Percentiles rank a stretch among this genome's conserved stretches.
Evolutionary conservation across 2,329 filamentous ascomycete species (phyloP).

Genomic region (Penicillium sp.): DNA sequence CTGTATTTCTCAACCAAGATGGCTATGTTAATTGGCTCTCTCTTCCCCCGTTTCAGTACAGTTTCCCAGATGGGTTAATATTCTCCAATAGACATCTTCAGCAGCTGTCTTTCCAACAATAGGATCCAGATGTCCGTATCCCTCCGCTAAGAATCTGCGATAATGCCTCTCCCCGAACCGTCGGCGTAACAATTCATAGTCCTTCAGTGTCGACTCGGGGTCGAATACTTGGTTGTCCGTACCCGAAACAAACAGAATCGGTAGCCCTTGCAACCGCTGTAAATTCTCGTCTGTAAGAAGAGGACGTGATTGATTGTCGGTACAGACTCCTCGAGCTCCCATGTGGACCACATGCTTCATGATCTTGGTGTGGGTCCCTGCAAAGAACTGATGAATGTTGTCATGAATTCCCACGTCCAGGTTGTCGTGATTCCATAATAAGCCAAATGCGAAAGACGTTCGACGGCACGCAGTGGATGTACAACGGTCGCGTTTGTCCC

Average conservation of each 20-base stretch:
- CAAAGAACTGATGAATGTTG: neutral
- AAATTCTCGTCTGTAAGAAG: constrained; percentile 15
- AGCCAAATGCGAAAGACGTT: constrained; percentile 33
- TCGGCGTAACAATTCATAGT: constrained; percentile 11
- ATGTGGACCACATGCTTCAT: neutral
- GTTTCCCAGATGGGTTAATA: neutral
- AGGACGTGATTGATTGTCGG: neutral
- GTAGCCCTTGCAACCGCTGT: constrained; percentile 16
- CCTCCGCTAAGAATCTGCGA: constrained; percentile 1
- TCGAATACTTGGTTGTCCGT: constrained; percentile 27
- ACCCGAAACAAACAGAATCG: constrained; percentile 26
- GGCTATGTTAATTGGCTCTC: neutral
- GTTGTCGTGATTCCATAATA: constrained; percentile 37
- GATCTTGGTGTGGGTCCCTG: neutral
- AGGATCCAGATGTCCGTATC: neutral
- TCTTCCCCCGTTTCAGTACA: neutral
- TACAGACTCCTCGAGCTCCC: neutral
- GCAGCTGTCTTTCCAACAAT: neutral
- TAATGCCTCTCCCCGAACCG: neutral
- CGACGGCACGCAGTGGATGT: constrained; percentile 33
- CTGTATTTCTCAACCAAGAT: neutral
- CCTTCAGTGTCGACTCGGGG: constrained; percentile 23
- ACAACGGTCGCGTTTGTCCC: constrained; percentile 29
- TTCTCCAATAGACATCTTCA: constrained; percentile 1
- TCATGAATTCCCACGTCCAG: constrained; percentile 23